Evolutionary conservation across 148 eudicot genomes (phyloP), one percentile per base, ranked within the genome.

Genomic region (Vaccinium vitisidaea): DNA sequence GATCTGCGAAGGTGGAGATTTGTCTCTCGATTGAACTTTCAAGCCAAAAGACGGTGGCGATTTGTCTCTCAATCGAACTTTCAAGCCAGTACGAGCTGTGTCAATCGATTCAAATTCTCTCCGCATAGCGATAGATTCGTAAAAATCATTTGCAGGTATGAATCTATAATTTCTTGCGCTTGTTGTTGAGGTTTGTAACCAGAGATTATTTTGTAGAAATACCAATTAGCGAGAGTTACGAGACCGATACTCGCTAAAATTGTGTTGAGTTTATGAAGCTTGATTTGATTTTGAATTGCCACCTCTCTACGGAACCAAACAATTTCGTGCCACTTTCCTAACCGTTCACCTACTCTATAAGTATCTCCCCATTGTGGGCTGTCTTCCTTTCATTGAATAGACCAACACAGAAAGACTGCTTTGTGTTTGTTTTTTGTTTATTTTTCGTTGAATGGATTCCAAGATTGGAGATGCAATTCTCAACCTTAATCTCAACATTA

Each of bases 401-500:
- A 71, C 39, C 18, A 71, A 5, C 18, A 13, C 39, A 36, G 39
- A 36, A 36, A 36, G 39, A 36, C 39, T 2, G 39, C 39, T 36
- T 36, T 1, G 67, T n/a, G 67, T 6, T 21, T 7, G 21, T n/a
- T 21, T 21, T 58, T 6, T 18, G 30, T 27, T 27, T 27, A 27
- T 18, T 19, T 6, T 19, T 15, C 16, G 6, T 5, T 6, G 39
- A 36, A 36, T 36, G 70, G 70, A 9, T 61, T 61, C 8, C 8
- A 9, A 61, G 32, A 71, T 73, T 48, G 77, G 4, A 16, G 77
- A 36, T 16, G 2, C 48, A 73, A 15, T 32, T 73, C 77, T 73
- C 77, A 36, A 43, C 77, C 77, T 73, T 18, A 73, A 73, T 18
- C 50, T 73, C 48, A 73, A 73, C 77, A 73, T 36, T 36, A 16